Base-by-base conservation (phyloP, 768 basidiomycete genomes). In the Boletus bicolor region DNA sequence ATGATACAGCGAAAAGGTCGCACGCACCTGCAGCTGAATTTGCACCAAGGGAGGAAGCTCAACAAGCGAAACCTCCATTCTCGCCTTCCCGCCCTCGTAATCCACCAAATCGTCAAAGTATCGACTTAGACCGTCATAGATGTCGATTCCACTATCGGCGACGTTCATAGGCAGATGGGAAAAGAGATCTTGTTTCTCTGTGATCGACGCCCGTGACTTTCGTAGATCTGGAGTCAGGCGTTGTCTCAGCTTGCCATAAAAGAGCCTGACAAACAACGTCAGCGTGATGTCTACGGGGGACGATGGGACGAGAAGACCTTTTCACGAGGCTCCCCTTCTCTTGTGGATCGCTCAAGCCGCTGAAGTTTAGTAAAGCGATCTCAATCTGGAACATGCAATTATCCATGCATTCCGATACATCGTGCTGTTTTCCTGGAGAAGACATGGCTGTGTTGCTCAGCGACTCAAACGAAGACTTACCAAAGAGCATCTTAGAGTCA, bases 331-430 rank as follows among this genome's bases (percentile, higher is more conserved):
- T 92, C 59, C 88, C 89, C 52, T 84, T 83, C 38, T 78, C 77
- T 58, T 76, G 78, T 21, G 74, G 69, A 10, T 68, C 76, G 37
- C 32, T 59, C 57, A 72, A 37, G 10, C 60, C 66, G 49, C 82
- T 82, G 57, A 93, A 89, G 64, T 89, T 89, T 38, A 93, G 77
- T 45, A 93, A 70, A 1, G 93, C 94, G 5, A 92, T 89, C 72
- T 99, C 97, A 49, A 98, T 93, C 72, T 98, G 97, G 75, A 97
- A 97, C 80, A 99, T 89, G 76, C 95, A 95, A 65, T 98, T 98
- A 72, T 98, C 96, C 89, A 98, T 93, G 73, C 96, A 98, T 73
- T 99, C 97, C 0, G 96, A 88, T 12, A 98, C 95, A 69, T 99
- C 97, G 66, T 99, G 96, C 65, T 99, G 97, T 64, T 89, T 88